phyloP scores from a whole-genome alignment of 2,329 filamentous ascomycete species.

The Magnaporthiopsis incrustans region DNA sequence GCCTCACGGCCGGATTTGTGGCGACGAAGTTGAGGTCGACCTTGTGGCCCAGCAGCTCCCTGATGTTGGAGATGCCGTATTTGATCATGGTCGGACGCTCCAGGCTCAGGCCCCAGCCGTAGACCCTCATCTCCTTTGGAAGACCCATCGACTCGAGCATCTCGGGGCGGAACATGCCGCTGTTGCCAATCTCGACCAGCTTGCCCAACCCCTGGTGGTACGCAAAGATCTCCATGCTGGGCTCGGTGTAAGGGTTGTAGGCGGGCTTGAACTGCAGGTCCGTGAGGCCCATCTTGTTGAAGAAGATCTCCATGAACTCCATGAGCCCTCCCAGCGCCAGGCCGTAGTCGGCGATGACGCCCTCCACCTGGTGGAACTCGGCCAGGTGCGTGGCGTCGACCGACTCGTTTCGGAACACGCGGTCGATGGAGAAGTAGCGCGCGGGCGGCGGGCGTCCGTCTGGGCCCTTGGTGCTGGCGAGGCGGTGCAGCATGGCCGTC shows the following conservation, averaged over 20 bases:
- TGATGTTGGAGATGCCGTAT: slow-evolving; percentile 82
- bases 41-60: slow-evolving; percentile 89
- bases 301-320: slow-evolving; percentile 55
- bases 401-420: slow-evolving; percentile 95
- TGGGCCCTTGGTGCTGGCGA: slow-evolving; percentile 68
- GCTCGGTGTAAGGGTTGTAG: slow-evolving; percentile 92
- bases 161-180: slow-evolving; percentile 96
- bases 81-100: slow-evolving; percentile 98
- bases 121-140: slow-evolving; percentile 76
- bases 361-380: slow-evolving; percentile 98
- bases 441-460: slow-evolving; percentile 58
- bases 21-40: slow-evolving; percentile 91
- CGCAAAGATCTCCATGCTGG: slow-evolving; percentile 96
- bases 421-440: slow-evolving; percentile 97
- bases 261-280: slow-evolving; percentile 91
- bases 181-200: slow-evolving; percentile 96
- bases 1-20: slow-evolving; percentile 79
- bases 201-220: slow-evolving; percentile 85
- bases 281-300: slow-evolving; percentile 85
- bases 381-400: slow-evolving; percentile 95
- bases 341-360: slow-evolving; percentile 94
- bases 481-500: slow-evolving; percentile 81
- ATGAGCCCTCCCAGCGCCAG: slow-evolving; percentile 88
- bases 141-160: slow-evolving; percentile 95
- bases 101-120: slow-evolving; percentile 85